A percentile compares a stretch with the other conserved stretches of the same genome.
These are phyloP conservation scores for Candida railenensis DNA, from an alignment of 805 yeast species.

Conservation along the genomic window DNA sequence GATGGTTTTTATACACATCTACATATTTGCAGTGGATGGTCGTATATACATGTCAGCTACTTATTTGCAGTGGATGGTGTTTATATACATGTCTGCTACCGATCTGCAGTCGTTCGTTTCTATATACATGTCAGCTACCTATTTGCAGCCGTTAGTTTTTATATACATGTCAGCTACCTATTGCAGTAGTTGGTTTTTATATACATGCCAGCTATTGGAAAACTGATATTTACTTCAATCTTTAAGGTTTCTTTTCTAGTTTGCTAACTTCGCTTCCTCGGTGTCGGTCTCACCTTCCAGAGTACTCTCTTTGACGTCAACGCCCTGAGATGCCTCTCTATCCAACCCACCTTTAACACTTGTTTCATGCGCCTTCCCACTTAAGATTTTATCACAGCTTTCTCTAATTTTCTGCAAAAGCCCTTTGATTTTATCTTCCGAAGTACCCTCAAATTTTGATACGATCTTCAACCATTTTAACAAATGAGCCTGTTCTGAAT, in stretches of 20 bases:
- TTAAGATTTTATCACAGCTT: not conserved
- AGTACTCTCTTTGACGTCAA: not conserved
- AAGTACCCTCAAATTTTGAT: not conserved
- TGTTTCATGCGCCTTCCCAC: not conserved
- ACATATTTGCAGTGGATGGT: too few relatives aligned
- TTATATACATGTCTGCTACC: too few relatives aligned
- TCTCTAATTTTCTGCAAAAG: not conserved
- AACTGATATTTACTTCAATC: too few relatives aligned
- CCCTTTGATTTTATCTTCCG: not conserved
- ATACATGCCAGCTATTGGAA: too few relatives aligned
- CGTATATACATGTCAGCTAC: not conserved
- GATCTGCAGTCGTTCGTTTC: not conserved
- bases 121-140: too few relatives aligned
- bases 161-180: too few relatives aligned
- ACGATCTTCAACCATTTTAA: slow-evolving; percentile 1
- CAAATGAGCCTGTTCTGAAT: not conserved
- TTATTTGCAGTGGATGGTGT: not conserved
- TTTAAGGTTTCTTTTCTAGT: too few relatives aligned
- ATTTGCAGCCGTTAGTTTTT: too few relatives aligned
- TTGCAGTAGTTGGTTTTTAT: too few relatives aligned
- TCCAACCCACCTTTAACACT: not conserved
- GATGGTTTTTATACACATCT: too few relatives aligned
- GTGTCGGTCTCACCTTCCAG: too few relatives aligned
- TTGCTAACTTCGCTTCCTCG: too few relatives aligned
- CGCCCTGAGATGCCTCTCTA: not conserved